Conservation (phyloP, 2,329 filamentous ascomycete species). For the Teratosphaeria zuluensis region DNA sequence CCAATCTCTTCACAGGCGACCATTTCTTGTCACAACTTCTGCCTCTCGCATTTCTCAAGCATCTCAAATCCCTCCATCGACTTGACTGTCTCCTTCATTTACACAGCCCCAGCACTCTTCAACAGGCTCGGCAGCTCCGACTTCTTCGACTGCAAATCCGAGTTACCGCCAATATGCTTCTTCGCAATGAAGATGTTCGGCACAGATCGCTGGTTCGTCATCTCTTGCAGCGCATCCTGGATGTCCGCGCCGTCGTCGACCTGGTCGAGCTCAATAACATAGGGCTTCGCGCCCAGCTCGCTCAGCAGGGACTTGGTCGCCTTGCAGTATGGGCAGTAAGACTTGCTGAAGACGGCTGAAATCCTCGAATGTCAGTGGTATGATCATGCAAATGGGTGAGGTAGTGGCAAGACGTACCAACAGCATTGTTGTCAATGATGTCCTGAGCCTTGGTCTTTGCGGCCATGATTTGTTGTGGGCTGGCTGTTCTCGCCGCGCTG, state of each 20-base stretch:
- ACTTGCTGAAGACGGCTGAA: conserved; percentile 88
- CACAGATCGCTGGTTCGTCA: conserved; percentile 78
- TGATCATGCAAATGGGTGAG: not conserved
- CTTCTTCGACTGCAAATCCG: conserved; percentile 64
- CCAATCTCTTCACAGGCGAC: not conserved
- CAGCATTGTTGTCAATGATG: conserved; percentile 81
- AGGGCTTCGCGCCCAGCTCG: conserved; percentile 61
- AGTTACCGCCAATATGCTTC: conserved; percentile 95
- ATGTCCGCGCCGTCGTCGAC: conserved; percentile 73
- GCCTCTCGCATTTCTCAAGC: too few species aligned
- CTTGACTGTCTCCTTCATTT: conserved; percentile 15
- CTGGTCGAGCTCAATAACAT: conserved; percentile 73
- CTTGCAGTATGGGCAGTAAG: conserved; percentile 88
- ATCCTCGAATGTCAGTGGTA: not conserved
- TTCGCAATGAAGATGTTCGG: conserved; percentile 90
- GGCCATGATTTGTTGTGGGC: conserved; percentile 64
- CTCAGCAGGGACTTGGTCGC: conserved; percentile 67
- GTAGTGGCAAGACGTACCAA: conserved; percentile 48
- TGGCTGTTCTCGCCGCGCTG: conserved; percentile 38
- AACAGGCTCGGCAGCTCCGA: conserved; percentile 54
- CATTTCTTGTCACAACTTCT: not conserved
- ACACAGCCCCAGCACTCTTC: conserved; percentile 55
- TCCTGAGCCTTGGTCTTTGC: conserved; percentile 73
- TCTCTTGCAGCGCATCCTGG: conserved; percentile 70
- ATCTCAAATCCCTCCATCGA: too few species aligned